Conservation (phyloP, 2,329 filamentous ascomycete genomes). For the Pseudonectria buxi region DNA sequence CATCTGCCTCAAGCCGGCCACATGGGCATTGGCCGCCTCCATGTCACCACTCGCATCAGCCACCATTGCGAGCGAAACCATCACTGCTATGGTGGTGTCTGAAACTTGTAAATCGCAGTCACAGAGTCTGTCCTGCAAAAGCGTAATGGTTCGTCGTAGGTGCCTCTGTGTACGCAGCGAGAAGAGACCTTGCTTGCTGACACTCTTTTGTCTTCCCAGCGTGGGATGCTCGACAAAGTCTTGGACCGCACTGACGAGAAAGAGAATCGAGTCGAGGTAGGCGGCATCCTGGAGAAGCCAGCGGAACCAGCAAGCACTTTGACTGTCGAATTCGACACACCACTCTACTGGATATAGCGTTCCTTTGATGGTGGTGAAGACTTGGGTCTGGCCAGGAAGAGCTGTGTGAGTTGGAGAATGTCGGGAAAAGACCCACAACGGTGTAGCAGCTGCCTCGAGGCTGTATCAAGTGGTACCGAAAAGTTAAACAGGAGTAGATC, state of each 20-base stretch:
- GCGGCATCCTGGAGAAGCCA: constrained; percentile 21
- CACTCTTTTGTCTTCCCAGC: not conserved
- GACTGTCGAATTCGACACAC: constrained; percentile 18
- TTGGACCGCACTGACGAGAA: constrained; percentile 18
- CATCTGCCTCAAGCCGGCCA: constrained; percentile 17
- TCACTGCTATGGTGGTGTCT: constrained; percentile 14
- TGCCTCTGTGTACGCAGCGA: constrained; percentile 8
- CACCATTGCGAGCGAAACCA: constrained; percentile 17
- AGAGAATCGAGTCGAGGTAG: constrained; percentile 20
- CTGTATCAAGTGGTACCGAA: constrained; percentile 10
- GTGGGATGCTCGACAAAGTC: constrained; percentile 6
- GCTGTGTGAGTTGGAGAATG: not conserved
- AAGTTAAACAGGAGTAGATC: constrained; percentile 15
- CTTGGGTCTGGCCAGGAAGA: constrained; percentile 7
- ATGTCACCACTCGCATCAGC: constrained; percentile 15
- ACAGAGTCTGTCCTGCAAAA: constrained; percentile 12
- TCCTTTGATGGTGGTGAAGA: constrained; percentile 21
- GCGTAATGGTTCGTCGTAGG: constrained; percentile 12
- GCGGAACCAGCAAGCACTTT: constrained; percentile 20
- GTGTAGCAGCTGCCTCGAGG: constrained; percentile 10
- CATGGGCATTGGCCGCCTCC: constrained; percentile 13
- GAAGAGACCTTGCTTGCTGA: constrained; percentile 3
- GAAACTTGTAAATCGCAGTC: constrained; percentile 9
- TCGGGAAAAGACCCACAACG: constrained; percentile 5
- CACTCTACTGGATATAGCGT: constrained; percentile 23